Base-by-base conservation (phyloP, 1,284 basidiomycete genomes). In the Anthracocystis walkeri region DNA sequence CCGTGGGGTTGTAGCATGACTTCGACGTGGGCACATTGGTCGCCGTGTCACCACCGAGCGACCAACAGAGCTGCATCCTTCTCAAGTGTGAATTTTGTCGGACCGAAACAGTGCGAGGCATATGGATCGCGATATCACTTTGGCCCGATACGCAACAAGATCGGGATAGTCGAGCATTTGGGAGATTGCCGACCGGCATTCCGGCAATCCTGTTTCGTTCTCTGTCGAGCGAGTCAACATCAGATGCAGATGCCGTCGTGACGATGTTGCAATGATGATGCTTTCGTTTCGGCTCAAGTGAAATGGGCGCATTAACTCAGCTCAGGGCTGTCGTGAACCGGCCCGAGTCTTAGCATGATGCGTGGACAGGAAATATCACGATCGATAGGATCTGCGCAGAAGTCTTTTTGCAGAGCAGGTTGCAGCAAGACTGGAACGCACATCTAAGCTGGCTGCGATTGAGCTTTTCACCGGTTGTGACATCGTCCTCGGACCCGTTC, bases 341-440 rank as follows among this genome's bases (percentile, higher is more conserved):
- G 35, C 35, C 12, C 35, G 16, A 16, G 35, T 11, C 12, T 4
- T 38, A 14, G 35, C 35, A 38, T 38, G 35, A 38, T 11, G 35
- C 35, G 35, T 38, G 35, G 31, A 7, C 31, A 33, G 35, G 35
- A 38, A 38, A 38, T 38, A 14, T 38, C 35, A 16, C 35, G 35
- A 38, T 16, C 35, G 35, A 38, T 14, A 38, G 35, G 35, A 38
- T 38, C 35, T 38, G 35, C 35, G 35, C 35, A 38, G 21, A 48
- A 21, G 8, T 54, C 27, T 16, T 16, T 42, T 35, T 14, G 21
- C 23, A 42, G 20, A 42, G 11, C 20, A 18, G 48, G 8, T 1
- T 52, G 63, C 56, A 58, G 56, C 51, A 54, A 54, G 56, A 65
- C 38, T 20, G 63, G 63, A 53, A 42, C 63, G 56, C 40, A 55